Conservation (phyloP, 225 moss, liverwort and hornwort species). For the Straminergon stramineum region DNA sequence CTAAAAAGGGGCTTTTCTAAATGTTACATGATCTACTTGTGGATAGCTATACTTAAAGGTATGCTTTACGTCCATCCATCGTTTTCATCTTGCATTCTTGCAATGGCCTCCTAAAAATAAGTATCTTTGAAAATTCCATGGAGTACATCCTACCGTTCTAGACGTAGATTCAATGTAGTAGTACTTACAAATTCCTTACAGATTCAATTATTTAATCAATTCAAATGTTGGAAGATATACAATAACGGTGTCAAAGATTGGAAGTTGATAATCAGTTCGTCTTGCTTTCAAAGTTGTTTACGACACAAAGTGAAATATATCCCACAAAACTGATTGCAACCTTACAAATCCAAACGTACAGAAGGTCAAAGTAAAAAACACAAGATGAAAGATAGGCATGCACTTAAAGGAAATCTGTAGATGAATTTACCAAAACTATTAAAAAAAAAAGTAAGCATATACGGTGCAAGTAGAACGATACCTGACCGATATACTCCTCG, state of each 20-base stretch:
- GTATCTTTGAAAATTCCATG: not conserved
- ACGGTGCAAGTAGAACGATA: not conserved
- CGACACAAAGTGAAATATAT: not conserved
- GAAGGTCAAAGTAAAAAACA: not conserved
- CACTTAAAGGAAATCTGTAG: not conserved
- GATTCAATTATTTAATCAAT: not conserved
- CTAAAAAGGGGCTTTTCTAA: not conserved
- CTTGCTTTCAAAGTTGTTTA: not conserved
- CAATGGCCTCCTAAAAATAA: not conserved
- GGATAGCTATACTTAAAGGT: not conserved
- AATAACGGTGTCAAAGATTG: not conserved
- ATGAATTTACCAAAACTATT: not conserved
- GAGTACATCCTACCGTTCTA: not conserved
- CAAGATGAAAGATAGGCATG: not conserved
- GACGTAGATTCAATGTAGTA: not conserved
- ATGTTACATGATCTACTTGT: not conserved
- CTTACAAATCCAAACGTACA: not conserved
- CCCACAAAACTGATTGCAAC: not conserved
- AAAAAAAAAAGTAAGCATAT: not conserved
- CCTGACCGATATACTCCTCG: conserved; percentile 72
- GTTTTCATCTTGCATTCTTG: not conserved
- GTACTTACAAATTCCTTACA: not conserved
- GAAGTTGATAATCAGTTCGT: not conserved
- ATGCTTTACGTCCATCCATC: not conserved
- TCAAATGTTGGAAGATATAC: not conserved